Conservation (phyloP, 306 rosid genomes). For the Casuarina equisetifolia region DNA sequence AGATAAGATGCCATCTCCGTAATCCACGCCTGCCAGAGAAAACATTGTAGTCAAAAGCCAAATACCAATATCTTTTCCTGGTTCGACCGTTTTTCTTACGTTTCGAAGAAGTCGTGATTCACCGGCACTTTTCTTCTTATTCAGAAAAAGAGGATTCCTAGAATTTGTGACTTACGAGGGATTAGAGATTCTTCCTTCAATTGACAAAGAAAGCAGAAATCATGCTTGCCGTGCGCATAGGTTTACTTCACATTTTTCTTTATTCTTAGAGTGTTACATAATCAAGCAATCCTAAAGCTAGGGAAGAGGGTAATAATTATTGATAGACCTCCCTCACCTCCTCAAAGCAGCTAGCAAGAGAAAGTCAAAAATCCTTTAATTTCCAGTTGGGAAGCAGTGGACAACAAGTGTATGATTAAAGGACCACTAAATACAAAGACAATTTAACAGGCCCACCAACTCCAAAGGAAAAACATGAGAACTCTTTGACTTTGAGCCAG, state of each 20-base stretch:
- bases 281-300: neutral
- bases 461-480: neutral
- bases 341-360: neutral
- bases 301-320: neutral
- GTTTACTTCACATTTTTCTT: neutral
- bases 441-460: neutral
- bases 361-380: neutral
- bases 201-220: no score
- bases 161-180: no score
- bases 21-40: slow-evolving; percentile 67
- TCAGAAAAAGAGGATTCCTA: no score
- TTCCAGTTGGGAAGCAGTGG: neutral
- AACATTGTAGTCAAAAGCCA: neutral
- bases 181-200: no score
- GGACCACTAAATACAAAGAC: neutral
- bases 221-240: no score
- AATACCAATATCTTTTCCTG: neutral
- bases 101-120: no score
- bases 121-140: no score
- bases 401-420: neutral
- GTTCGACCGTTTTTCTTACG: no score
- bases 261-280: neutral
- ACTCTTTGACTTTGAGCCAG: neutral
- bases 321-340: neutral
- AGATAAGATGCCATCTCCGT: slow-evolving; percentile 86